Evolutionary conservation across 192 early-diverging fungal species (phyloP), one percentile per base, ranked within the genome.

Genomic region (Coemansia sp.): DNA sequence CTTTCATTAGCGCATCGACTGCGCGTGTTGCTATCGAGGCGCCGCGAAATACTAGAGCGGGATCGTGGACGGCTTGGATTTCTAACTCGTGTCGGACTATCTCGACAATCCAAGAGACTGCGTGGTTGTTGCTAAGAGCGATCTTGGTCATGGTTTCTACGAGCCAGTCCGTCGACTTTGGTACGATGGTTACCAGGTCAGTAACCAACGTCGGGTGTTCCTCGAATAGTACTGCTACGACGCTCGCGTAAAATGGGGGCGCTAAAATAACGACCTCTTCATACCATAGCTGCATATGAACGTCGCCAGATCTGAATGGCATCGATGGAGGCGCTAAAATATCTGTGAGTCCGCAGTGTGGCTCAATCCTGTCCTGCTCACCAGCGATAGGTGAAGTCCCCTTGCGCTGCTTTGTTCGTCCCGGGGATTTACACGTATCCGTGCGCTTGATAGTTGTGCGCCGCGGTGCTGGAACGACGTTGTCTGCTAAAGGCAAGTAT

Each of bases 1-100:
- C 72, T 29, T 88, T 89, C 90, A 92, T 92, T 62, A 90, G 86
- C 7, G 85, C 83, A 73, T 92, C 90, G 34, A 90, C 73, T 5
- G 88, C 86, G 27, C 89, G 88, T 2, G 90, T 92, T 29, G 87
- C 72, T 17, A 90, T 78, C 14, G 90, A 88, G 15, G 90, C 82
- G 19, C 89, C 88, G 55, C 90, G 84, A 48, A 85, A 85, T 29
- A 85, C 25, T 27, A 85, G 66, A 1, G 75, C 66, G 1, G 78
- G 84, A n/a, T 85, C 79, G 17, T 72, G 80, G 1, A 64, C 70
- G 1, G 66, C 50, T 17, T 68, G 72, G 10, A 57, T 27, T n/a
- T 31, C 72, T 39, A 85, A 45, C 68, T 85, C 84, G 31, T 80
- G 72, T 21, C 41, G 44, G 7, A 75, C 72, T n/a, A 85, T 62